Conservation (phyloP, 768 basidiomycete species). For the Boletus reticulatus region DNA sequence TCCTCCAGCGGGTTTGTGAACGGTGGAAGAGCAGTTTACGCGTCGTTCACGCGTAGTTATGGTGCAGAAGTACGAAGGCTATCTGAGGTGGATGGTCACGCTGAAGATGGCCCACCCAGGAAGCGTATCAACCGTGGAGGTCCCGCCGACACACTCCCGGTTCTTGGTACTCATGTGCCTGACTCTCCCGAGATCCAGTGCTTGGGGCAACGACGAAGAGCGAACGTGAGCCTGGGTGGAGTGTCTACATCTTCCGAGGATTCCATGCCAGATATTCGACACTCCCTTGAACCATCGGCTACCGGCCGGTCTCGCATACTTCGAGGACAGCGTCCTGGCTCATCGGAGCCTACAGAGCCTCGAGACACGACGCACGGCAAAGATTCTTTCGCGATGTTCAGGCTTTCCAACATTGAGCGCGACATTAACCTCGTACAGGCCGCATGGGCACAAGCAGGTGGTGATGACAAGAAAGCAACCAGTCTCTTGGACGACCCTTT, state of each 20-base stretch:
- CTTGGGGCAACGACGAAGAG: slow-evolving; percentile 47
- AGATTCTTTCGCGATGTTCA: slow-evolving; percentile 52
- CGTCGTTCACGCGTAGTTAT: slow-evolving; percentile 48
- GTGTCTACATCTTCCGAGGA: slow-evolving; percentile 70
- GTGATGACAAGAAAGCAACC: slow-evolving; percentile 61
- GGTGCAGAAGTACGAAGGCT: slow-evolving; percentile 37
- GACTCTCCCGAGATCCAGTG: slow-evolving; percentile 61
- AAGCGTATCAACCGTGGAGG: slow-evolving; percentile 64
- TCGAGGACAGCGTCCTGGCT: slow-evolving; percentile 42
- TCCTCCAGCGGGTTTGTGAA: slow-evolving; percentile 58
- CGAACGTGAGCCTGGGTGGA: slow-evolving; percentile 36
- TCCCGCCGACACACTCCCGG: slow-evolving; percentile 33
- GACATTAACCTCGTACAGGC: slow-evolving; percentile 43
- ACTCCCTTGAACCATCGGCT: slow-evolving; percentile 42
- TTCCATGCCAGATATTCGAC: slow-evolving; percentile 50
- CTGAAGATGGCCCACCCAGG: slow-evolving; percentile 63
- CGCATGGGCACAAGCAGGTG: slow-evolving; percentile 66
- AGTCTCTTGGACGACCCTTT: slow-evolving; percentile 52
- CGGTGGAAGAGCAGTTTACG: slow-evolving; percentile 42
- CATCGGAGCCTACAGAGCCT: slow-evolving; percentile 30
- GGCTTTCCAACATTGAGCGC: slow-evolving; percentile 55
- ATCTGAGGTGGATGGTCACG: slow-evolving; percentile 37
- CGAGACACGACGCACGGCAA: slow-evolving; percentile 20
- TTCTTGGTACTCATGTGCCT: slow-evolving; percentile 29
- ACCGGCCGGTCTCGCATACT: slow-evolving; percentile 47